Evolutionary conservation across 2,329 filamentous ascomycete species (phyloP), one percentile per base, ranked within the genome.

Genomic region (Exophiala spinifera): DNA sequence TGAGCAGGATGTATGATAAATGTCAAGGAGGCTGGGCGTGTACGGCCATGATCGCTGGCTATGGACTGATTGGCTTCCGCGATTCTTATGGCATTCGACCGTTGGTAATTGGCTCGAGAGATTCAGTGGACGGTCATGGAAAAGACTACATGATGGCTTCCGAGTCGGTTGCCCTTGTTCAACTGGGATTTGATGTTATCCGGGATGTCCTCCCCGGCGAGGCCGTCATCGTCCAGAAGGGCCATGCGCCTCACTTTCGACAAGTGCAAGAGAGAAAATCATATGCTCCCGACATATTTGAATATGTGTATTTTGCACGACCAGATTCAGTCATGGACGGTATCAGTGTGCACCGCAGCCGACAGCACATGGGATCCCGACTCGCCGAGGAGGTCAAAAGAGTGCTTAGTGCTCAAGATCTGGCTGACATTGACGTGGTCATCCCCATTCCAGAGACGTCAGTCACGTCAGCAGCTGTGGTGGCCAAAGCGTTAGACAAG

Each of bases 81-180:
- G 89, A 95, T 68, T 76, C 84, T 4, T 83, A 90, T 66, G 89
- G 89, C 59, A 95, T 95, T 66, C 87, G 91, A 11, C 91, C 91
- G 2, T 81, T 96, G 61, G 82, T 88, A 44, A 74, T 95, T 8
- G 91, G 91, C 39, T 88, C 84, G 46, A 82, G 90, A 50, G 79
- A 83, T 1, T 90, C 88, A 1, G 71, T 76, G 13, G 86, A 83
- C 36, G 78, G 81, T 33, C 76, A 81, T 3, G 84, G 83, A 4
- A 86, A 73, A 56, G 91, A 96, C 71, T 96, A 95, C 75, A 90
- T 96, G 81, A 83, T 96, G 76, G 89, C 90, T 1, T 95, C 90
- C 0, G 91, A 96, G 72, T 92, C 87, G 7, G 85, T 96, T 46
- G 91, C 90, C 7, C 76, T 96, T 44, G 81, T 81, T 43, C 89